Evolutionary conservation across 345 rosid species (phyloP).

Genomic region (Geranium brycei): DNA sequence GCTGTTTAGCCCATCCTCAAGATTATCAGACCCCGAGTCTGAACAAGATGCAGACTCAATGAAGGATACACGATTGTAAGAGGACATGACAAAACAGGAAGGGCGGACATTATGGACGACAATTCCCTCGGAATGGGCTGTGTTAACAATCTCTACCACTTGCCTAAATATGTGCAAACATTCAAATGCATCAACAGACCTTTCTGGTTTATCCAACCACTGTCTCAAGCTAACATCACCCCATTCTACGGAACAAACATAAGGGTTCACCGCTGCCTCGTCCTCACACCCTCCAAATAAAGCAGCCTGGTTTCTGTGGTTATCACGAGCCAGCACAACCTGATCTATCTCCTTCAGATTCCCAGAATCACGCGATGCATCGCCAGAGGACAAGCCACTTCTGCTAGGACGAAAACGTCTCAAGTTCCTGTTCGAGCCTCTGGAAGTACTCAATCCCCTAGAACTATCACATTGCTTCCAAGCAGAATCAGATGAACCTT

Average conservation of each 20-base stretch:
- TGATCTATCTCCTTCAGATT: slow-evolving; percentile 29
- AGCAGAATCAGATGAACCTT: slow-evolving; percentile 67
- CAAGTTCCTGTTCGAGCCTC: slow-evolving; percentile 41
- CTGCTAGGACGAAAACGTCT: slow-evolving; percentile 23
- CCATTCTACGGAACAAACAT: slow-evolving; percentile 49
- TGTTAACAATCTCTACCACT: slow-evolving; percentile 70
- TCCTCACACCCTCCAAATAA: slow-evolving; percentile 41
- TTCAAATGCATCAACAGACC: slow-evolving; percentile 59
- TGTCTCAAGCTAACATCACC: slow-evolving; percentile 89
- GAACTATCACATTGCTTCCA: slow-evolving; percentile 45
- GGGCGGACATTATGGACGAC: slow-evolving; percentile 87
- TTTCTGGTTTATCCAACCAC: slow-evolving; percentile 78
- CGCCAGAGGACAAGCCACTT: slow-evolving; percentile 15
- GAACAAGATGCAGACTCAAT: slow-evolving; percentile 94
- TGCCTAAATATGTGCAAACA: slow-evolving; percentile 92
- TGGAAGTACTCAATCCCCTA: slow-evolving; percentile 43
- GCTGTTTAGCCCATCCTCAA: slow-evolving; percentile 51
- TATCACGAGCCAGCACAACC: slow-evolving; percentile 36
- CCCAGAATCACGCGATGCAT: slow-evolving; percentile 22
- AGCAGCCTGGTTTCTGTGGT: slow-evolving; percentile 38
- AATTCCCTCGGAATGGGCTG: slow-evolving; percentile 84
- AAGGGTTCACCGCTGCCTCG: slow-evolving; percentile 30
- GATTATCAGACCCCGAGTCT: slow-evolving; percentile 85
- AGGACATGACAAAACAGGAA: slow-evolving; percentile 88
- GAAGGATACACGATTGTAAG: slow-evolving; percentile 82